phyloP scores from a whole-genome alignment of 2,329 filamentous ascomycete species.

The Pyricularia sp. region DNA sequence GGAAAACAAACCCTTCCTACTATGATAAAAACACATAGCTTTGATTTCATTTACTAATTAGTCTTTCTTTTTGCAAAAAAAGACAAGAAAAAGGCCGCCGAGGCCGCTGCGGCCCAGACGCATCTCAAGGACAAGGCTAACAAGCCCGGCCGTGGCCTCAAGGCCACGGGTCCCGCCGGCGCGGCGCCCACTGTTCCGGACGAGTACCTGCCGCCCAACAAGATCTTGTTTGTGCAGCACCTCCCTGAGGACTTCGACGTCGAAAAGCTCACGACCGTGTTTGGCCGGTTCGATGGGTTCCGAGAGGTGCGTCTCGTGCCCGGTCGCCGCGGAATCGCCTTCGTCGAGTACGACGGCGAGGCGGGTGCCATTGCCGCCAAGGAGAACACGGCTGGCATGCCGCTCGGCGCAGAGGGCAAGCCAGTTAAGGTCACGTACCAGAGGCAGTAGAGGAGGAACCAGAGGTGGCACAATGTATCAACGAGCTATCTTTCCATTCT shows the following conservation, averaged over 20 bases:
- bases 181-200: constrained; percentile 70
- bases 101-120: constrained; percentile 60
- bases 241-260: constrained; percentile 79
- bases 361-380: constrained; percentile 85
- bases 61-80: constrained; percentile 1
- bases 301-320: constrained; percentile 86
- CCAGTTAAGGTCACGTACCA: constrained; percentile 95
- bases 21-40: no score
- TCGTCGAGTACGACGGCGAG: constrained; percentile 93
- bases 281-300: constrained; percentile 87
- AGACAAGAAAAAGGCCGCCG: constrained; percentile 72
- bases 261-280: constrained; percentile 70
- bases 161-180: constrained; percentile 58
- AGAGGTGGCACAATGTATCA: neutral
- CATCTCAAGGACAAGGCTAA: constrained; percentile 17
- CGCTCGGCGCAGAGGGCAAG: constrained; percentile 55
- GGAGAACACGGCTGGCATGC: constrained; percentile 83
- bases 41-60: neutral
- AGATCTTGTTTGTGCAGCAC: constrained; percentile 90
- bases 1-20: no score
- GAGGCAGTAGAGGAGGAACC: constrained; percentile 52
- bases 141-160: constrained; percentile 29
- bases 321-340: constrained; percentile 79
- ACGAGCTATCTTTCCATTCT: neutral
- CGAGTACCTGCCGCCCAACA: constrained; percentile 96